These are phyloP conservation scores for Francoa sonchifolia DNA, from an alignment of 441 rosid species.

Conservation along the genomic window DNA sequence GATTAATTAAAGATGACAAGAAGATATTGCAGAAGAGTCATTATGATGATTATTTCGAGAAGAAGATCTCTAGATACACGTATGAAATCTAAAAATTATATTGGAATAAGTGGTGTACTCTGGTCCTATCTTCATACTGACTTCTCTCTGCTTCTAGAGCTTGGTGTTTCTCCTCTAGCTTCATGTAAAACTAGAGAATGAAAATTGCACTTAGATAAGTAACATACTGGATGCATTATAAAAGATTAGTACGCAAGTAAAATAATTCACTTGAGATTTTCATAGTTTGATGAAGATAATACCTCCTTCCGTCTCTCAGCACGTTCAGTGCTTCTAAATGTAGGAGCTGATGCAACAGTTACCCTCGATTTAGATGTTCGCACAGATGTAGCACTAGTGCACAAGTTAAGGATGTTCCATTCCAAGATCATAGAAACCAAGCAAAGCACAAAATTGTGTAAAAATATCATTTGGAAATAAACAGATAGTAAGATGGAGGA, in stretches of 20 bases:
- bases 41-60: too few relatives aligned
- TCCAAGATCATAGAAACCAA: neutral
- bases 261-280: neutral
- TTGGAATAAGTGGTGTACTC: constrained; percentile 25
- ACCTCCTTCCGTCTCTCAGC: constrained; percentile 90
- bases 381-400: constrained; percentile 53
- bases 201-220: constrained; percentile 8
- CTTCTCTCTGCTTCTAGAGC: constrained; percentile 66
- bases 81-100: neutral
- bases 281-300: constrained; percentile 7
- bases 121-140: constrained; percentile 64
- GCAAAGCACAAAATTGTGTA: neutral
- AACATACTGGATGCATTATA: constrained; percentile 7
- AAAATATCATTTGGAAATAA: neutral
- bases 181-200: constrained; percentile 41
- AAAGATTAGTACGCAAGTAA: too few relatives aligned
- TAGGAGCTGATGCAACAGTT: constrained; percentile 75
- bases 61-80: neutral
- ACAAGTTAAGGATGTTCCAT: constrained; percentile 37
- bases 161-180: constrained; percentile 73
- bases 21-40: neutral
- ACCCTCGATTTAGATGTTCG: constrained; percentile 52
- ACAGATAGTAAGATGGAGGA: constrained; percentile 38
- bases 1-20: neutral
- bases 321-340: constrained; percentile 61